Evolutionary conservation across 2,329 filamentous ascomycete genomes (phyloP), one percentile per base, ranked within the genome.

Genomic region (Alternaria brassicicola): DNA sequence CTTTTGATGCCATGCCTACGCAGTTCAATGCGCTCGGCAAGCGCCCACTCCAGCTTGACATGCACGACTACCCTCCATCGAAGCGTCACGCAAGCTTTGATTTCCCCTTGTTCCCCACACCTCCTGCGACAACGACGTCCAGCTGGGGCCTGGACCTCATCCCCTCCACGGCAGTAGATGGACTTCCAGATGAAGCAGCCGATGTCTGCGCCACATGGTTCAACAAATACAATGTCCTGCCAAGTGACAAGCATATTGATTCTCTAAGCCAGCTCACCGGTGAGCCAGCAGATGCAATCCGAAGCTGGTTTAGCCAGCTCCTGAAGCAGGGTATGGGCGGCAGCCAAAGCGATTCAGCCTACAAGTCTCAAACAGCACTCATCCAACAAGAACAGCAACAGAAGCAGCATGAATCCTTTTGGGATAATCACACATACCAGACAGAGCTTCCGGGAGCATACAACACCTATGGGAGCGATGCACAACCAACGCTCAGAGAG

Each of bases 201-300:
- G 75, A 77, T 53, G 68, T 77, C 17, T 77, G 75, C 56, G 69
- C 74, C 6, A 76, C 67, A 23, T 77, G 75, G 75, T 77, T 76
- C 58, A 73, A 70, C 62, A 76, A 76, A 47, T 77, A 74, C 59
- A 69, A 68, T n/a, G 64, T 76, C 5, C 57, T 77, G 39, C 75
- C 75, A 19, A 68, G 72, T 55, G 75, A 77, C 50, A 59, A 66
- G 26, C 73, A 77, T 45, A 75, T 77, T 46, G 71, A 75, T 12
- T 76, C 74, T 2, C 56, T 77, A 6, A 72, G 71, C 57, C 74
- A 77, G 55, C 67, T 77, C 4, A 77, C 75, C 31, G 71, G 69
- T 25, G 74, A 76, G 53, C 66, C 74, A 17, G 57, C 69, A 17
- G 64, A 65, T 23, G 69, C 73, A 5, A 75, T 77, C 48, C 63